Percentiles rank a stretch among this genome's conserved stretches.
Evolutionary conservation across 768 basidiomycete genomes (phyloP).

Genomic region (Mycena vitilis): DNA sequence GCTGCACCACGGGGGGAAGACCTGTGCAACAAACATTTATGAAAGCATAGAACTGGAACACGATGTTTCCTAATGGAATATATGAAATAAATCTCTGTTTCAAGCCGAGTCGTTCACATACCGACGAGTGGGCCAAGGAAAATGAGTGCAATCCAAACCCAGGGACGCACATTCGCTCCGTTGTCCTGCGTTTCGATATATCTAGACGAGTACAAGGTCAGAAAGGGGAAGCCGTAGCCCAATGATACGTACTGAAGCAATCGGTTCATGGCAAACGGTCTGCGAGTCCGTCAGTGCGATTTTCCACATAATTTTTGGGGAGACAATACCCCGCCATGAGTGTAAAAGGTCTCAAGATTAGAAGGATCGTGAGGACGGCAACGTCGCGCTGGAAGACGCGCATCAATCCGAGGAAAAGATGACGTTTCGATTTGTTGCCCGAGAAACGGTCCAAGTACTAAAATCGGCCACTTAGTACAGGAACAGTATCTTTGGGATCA

Average conservation of each 20-base stretch:
- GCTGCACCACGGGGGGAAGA: slow-evolving; percentile 44
- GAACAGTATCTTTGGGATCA: slow-evolving; percentile 34
- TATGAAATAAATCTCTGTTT: not conserved
- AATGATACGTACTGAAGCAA: slow-evolving; percentile 48
- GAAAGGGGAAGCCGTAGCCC: not conserved
- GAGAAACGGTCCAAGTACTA: not conserved
- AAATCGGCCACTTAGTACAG: slow-evolving; percentile 14
- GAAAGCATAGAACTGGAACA: slow-evolving; percentile 67
- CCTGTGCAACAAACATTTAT: slow-evolving; percentile 40
- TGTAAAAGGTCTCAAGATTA: slow-evolving; percentile 10
- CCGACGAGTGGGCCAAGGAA: slow-evolving; percentile 60
- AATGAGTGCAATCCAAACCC: slow-evolving; percentile 73
- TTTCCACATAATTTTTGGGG: not conserved
- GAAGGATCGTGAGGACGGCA: slow-evolving; percentile 36
- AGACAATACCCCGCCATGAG: slow-evolving; percentile 10
- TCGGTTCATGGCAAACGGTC: slow-evolving; percentile 55
- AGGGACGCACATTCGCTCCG: slow-evolving; percentile 65
- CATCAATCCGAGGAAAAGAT: slow-evolving; percentile 56
- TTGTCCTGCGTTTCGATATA: slow-evolving; percentile 62
- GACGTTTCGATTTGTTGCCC: not conserved
- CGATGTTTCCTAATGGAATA: slow-evolving; percentile 42
- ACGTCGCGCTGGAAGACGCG: slow-evolving; percentile 45
- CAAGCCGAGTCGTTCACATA: not conserved
- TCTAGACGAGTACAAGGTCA: slow-evolving; percentile 40
- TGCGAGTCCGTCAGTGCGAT: slow-evolving; percentile 30